Percentiles rank a stretch among this genome's conserved stretches.
Evolutionary conservation across 306 rosid species (phyloP).

Genomic region (Lupinus albus): DNA sequence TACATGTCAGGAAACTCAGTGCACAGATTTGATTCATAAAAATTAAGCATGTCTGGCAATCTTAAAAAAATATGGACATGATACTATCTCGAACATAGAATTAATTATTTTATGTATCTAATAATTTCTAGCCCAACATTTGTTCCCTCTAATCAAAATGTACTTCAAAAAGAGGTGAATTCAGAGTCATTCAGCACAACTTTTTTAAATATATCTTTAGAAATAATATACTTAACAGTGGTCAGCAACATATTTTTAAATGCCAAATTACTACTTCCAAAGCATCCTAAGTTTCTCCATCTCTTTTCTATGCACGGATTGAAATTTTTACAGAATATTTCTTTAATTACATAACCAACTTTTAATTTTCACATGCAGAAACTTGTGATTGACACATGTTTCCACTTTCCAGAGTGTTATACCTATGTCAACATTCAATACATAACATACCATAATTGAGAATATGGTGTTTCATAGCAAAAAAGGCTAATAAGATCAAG

Average conservation of each 20-base stretch:
- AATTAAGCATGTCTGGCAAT: constrained; percentile 19
- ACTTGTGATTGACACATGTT: constrained; percentile 20
- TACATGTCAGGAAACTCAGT: constrained; percentile 36
- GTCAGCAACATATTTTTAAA: background rate
- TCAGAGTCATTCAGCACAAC: constrained; percentile 10
- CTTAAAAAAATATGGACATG: constrained; percentile 33
- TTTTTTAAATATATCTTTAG: too few relatives aligned
- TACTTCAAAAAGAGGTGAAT: constrained; percentile 16
- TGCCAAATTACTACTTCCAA: background rate
- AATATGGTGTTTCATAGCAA: constrained; percentile 1
- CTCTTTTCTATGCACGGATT: background rate
- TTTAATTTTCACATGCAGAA: constrained; percentile 11
- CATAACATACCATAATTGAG: constrained; percentile 27
- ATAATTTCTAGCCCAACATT: constrained; percentile 22
- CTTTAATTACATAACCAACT: constrained; percentile 29
- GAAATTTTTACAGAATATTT: constrained; percentile 27
- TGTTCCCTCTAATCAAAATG: constrained; percentile 17
- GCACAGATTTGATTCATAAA: constrained; percentile 10
- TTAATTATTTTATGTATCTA: constrained; percentile 5
- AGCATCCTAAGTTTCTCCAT: constrained; percentile 8
- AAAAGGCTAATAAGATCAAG: constrained; percentile 4
- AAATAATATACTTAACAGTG: too few relatives aligned
- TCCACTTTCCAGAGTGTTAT: background rate
- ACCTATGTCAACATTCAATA: constrained; percentile 14
- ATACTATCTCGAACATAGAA: constrained; percentile 25